Percentiles rank a stretch among this genome's conserved stretches.
Evolutionary conservation across 169 alveolate species (phyloP).

Genomic region (Eimeria acervulina): DNA sequence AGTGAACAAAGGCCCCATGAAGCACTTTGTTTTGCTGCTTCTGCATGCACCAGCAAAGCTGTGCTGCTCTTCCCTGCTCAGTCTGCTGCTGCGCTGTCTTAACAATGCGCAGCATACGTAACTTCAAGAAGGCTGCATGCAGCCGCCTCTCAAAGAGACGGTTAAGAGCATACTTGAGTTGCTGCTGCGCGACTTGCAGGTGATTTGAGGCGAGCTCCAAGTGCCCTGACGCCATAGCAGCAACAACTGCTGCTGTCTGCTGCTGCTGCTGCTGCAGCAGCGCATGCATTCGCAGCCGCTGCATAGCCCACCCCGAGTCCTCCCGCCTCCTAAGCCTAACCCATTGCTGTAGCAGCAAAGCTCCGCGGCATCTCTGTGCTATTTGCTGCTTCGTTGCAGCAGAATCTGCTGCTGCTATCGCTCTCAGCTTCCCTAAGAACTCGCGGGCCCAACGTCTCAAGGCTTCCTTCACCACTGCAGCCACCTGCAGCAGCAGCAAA

Average conservation of each 20-base stretch:
- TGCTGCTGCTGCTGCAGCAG: conserved; percentile 46
- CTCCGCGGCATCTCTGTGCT: not conserved
- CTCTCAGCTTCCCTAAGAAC: not conserved
- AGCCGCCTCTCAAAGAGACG: not conserved
- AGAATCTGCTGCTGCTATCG: not conserved
- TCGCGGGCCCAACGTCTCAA: conserved; percentile 24
- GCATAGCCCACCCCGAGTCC: not conserved
- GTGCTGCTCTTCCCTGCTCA: not conserved
- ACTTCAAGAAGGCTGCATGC: not conserved
- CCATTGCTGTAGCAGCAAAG: conserved; percentile 28
- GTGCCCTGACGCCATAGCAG: conserved; percentile 53
- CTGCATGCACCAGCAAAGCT: conserved; percentile 13
- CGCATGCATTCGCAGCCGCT: conserved; percentile 34
- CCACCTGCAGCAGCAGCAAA: conserved; percentile 1
- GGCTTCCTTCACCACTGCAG: conserved; percentile 37
- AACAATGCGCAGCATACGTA: not conserved
- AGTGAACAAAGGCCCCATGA: not conserved
- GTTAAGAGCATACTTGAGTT: not conserved
- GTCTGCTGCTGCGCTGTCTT: conserved; percentile 11
- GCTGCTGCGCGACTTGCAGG: conserved; percentile 17
- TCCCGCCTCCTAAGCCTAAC: conserved; percentile 11
- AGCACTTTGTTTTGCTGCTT: not conserved
- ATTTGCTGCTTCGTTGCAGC: not conserved
- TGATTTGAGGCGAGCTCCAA: conserved; percentile 34
- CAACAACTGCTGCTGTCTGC: conserved; percentile 1